Percentiles rank a stretch among this genome's conserved stretches.
phyloP scores from a whole-genome alignment of 2,329 filamentous ascomycete genomes.

The Trichophyton schoenleinii region DNA sequence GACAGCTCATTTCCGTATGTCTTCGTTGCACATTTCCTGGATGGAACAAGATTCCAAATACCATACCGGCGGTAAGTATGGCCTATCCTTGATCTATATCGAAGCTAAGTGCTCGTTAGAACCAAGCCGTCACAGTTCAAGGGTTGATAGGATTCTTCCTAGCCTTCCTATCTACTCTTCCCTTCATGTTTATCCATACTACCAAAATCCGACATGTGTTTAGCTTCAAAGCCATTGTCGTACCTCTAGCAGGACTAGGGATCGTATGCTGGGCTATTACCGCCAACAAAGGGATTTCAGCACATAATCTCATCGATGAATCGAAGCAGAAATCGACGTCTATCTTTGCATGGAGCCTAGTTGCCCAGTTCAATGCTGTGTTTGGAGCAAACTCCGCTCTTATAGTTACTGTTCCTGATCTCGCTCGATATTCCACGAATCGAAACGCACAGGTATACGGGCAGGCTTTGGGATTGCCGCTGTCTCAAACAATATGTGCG shows the following conservation, averaged over 20 bases:
- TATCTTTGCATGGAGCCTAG: constrained; percentile 28
- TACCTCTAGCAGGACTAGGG: constrained; percentile 27
- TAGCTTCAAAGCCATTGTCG: constrained; percentile 25
- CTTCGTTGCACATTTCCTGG: constrained; percentile 18
- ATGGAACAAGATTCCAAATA: constrained; percentile 17
- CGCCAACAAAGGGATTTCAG: constrained; percentile 17
- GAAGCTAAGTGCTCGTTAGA: constrained; percentile 5
- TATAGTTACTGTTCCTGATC: constrained; percentile 28
- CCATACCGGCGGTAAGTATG: constrained; percentile 14
- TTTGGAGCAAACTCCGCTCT: constrained; percentile 27
- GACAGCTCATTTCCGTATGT: constrained; percentile 19
- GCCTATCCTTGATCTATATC: background rate
- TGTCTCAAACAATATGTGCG: constrained; percentile 16
- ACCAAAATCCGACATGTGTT: constrained; percentile 27
- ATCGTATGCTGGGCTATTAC: constrained; percentile 26
- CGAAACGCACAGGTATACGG: constrained; percentile 24
- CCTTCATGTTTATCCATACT: constrained; percentile 26
- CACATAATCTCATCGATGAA: constrained; percentile 12
- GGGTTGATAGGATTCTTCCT: constrained; percentile 18
- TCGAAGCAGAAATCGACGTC: constrained; percentile 12
- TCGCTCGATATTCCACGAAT: constrained; percentile 26
- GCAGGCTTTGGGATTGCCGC: constrained; percentile 14
- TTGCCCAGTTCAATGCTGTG: constrained; percentile 29
- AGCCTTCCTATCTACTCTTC: constrained; percentile 17
- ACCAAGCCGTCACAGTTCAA: constrained; percentile 18